Evolutionary conservation across 257 asterid species (phyloP).

Genomic region (Solanum sparsipilum): DNA sequence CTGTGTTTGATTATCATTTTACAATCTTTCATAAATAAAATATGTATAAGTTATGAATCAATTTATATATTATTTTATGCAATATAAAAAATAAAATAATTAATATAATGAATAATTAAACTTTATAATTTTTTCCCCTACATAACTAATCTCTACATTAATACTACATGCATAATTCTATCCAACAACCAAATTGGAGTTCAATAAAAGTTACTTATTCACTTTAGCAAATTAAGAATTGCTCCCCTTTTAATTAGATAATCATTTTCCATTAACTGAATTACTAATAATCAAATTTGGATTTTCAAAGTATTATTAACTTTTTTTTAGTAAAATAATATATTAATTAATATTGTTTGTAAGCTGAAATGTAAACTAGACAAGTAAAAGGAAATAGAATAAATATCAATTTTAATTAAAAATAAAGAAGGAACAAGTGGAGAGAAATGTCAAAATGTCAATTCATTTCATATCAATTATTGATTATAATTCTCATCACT

Average conservation of each 20-base stretch:
- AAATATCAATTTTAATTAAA: not conserved
- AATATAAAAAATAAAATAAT: not conserved
- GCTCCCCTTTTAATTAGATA: too few relatives aligned
- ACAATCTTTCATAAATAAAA: not conserved
- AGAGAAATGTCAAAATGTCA: not conserved
- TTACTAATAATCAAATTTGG: not conserved
- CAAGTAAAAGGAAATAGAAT: not conserved
- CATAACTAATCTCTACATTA: not conserved
- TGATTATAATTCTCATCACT: not conserved
- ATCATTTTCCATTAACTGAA: not conserved
- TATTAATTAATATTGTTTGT: not conserved
- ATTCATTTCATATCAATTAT: not conserved
- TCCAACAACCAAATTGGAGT: accelerated
- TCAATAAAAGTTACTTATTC: not conserved
- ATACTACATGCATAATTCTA: not conserved
- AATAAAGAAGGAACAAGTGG: not conserved
- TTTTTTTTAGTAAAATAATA: not conserved
- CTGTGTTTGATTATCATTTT: not conserved
- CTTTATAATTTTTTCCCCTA: not conserved
- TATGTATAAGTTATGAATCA: not conserved
- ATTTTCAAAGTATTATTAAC: not conserved
- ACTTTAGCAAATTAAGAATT: not conserved
- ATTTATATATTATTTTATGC: not conserved
- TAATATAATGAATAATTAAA: not conserved
- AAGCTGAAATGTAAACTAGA: not conserved